Conservation (phyloP, 2,329 filamentous ascomycete species). For the Colletotrichum sp. region DNA sequence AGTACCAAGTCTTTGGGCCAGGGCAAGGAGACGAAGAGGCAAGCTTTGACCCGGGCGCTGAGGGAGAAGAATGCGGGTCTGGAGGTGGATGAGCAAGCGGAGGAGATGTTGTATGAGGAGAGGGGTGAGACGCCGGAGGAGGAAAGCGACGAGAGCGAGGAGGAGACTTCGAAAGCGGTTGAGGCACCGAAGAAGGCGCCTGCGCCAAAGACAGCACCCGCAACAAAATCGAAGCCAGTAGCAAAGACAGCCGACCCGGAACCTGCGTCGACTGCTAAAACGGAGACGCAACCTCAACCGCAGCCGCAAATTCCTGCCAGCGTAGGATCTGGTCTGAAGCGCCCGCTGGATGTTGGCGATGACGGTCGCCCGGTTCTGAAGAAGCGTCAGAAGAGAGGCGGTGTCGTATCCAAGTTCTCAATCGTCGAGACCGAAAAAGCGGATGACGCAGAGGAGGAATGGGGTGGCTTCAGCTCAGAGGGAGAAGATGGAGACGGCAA, state of each 20-base stretch:
- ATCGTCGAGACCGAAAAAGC: constrained; percentile 42
- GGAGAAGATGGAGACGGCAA: constrained; percentile 1
- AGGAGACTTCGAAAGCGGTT: constrained; percentile 23
- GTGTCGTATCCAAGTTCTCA: constrained; percentile 61
- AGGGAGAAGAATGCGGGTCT: constrained; percentile 71
- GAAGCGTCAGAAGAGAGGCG: constrained; percentile 77
- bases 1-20: constrained; percentile 81
- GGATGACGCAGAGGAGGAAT: constrained; percentile 30
- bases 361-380: constrained; percentile 82
- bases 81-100: constrained; percentile 55
- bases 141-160: constrained; percentile 33
- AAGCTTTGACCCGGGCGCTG: constrained; percentile 68
- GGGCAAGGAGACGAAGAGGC: constrained; percentile 72
- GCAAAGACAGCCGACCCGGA: background rate
- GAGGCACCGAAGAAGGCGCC: background rate
- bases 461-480: constrained; percentile 25
- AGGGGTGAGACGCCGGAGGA: constrained; percentile 32
- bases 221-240: constrained; percentile 7
- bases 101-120: constrained; percentile 58
- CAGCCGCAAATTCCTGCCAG: constrained; percentile 1
- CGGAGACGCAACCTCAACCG: background rate
- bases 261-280: background rate
- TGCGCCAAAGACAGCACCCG: background rate
- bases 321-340: constrained; percentile 82
- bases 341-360: constrained; percentile 81